Percentiles rank a stretch among this genome's conserved stretches.
Conservation (phyloP, 1,284 basidiomycete species). For the Cerrena zonata region DNA sequence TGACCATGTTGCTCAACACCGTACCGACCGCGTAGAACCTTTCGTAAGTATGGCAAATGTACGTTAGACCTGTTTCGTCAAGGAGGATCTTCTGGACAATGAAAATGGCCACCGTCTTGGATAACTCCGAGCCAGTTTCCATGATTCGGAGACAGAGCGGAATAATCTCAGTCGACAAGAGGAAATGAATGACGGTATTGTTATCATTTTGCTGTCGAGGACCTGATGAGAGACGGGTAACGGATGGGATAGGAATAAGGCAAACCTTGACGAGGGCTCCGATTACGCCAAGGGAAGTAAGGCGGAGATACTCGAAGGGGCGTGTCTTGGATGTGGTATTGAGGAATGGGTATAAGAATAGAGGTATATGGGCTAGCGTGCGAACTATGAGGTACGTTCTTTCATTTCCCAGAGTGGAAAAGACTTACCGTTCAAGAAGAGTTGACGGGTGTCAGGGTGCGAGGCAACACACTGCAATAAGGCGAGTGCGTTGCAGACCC, state of each 20-base stretch:
- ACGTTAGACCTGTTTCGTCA: conserved; percentile 95
- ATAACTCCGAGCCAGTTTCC: conserved; percentile 99
- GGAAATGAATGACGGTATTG: conserved; percentile 96
- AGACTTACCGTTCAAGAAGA: conserved; percentile 79
- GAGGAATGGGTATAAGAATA: conserved; percentile 98
- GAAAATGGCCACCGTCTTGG: conserved; percentile 99
- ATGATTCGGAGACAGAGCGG: conserved; percentile 98
- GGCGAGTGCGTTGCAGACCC: conserved; percentile 98
- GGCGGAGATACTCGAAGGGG: conserved; percentile 96
- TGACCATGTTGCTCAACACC: conserved; percentile 98
- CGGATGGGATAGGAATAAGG: conserved; percentile 1
- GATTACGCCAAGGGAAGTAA: conserved; percentile 97
- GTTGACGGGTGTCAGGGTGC: conserved; percentile 86
- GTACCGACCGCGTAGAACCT: conserved; percentile 98
- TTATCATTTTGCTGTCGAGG: conserved; percentile 89
- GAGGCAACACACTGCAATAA: conserved; percentile 96
- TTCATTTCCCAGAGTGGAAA: background rate
- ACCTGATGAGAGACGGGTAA: conserved; percentile 4
- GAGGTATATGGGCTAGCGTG: conserved; percentile 84
- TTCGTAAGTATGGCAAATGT: conserved; percentile 99
- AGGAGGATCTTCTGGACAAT: conserved; percentile 99
- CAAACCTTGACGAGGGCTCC: conserved; percentile 92
- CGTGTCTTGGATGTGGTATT: conserved; percentile 99
- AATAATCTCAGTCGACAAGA: conserved; percentile 98
- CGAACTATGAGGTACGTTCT: conserved; percentile 8